phyloP scores from a whole-genome alignment of 2,329 filamentous ascomycete genomes.

The Trichoderma aggressivum region DNA sequence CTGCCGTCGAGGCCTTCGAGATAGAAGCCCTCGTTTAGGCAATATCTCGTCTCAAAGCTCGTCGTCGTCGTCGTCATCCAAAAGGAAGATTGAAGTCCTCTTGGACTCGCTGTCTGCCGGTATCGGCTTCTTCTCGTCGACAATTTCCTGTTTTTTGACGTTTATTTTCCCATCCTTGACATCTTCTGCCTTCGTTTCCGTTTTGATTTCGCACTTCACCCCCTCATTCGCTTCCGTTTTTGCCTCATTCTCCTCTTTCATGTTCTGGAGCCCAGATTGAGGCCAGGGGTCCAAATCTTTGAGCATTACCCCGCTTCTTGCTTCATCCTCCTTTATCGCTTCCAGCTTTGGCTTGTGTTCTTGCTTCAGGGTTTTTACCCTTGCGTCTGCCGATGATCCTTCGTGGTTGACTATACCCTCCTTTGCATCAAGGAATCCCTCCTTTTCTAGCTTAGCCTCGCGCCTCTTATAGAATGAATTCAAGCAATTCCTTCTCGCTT shows the following conservation, averaged over 20 bases:
- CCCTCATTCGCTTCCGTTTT: conserved; percentile 9
- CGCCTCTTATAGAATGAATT: conserved; percentile 75
- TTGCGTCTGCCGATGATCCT: conserved; percentile 21
- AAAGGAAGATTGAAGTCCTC: conserved; percentile 36
- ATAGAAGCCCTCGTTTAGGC: not conserved
- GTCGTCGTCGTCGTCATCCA: conserved; percentile 39
- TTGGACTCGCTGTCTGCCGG: conserved; percentile 27
- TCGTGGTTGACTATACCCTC: conserved; percentile 23
- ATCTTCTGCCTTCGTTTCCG: conserved; percentile 6
- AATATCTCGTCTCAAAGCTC: conserved; percentile 31
- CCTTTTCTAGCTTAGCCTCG: conserved; percentile 47
- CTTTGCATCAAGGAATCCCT: conserved; percentile 20
- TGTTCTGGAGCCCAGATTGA: not conserved
- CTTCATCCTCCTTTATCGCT: conserved; percentile 10
- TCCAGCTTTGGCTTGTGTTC: conserved; percentile 6
- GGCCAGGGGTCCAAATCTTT: not conserved
- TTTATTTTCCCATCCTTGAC: conserved; percentile 23
- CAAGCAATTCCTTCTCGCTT: conserved; percentile 72
- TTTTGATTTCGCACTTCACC: conserved; percentile 23
- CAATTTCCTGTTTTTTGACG: conserved; percentile 3
- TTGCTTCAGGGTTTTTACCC: conserved; percentile 16
- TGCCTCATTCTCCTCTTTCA: not conserved
- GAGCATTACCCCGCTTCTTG: conserved; percentile 11
- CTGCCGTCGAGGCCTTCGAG: not conserved
- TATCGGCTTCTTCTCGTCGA: conserved; percentile 22